Percentiles rank a stretch among this genome's conserved stretches.
These are phyloP conservation scores for Suhomyces yuchorum DNA, from an alignment of 1,139 yeast genomes.

Conservation along the genomic window DNA sequence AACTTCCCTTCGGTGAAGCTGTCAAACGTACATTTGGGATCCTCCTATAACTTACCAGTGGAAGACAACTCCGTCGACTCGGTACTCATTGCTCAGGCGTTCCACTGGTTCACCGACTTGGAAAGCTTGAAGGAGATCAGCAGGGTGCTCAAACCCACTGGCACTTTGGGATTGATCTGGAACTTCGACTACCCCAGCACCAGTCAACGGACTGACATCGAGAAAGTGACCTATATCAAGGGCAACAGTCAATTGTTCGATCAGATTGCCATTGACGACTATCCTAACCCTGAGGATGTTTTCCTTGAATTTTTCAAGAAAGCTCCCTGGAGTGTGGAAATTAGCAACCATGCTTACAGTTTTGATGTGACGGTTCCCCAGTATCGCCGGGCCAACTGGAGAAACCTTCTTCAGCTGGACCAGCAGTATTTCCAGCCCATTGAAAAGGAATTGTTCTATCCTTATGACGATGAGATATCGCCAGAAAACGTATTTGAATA, in stretches of 20 bases:
- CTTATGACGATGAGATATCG: slow-evolving; percentile 34
- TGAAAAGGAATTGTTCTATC: slow-evolving; percentile 33
- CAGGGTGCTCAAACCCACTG: slow-evolving; percentile 52
- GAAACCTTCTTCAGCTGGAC: slow-evolving; percentile 35
- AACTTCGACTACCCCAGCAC: slow-evolving; percentile 50
- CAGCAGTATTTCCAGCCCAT: slow-evolving; percentile 29
- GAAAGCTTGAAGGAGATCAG: slow-evolving; percentile 52
- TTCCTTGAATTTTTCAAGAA: slow-evolving; percentile 17
- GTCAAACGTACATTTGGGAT: slow-evolving; percentile 34
- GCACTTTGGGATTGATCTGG: slow-evolving; percentile 62
- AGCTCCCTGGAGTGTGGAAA: slow-evolving; percentile 31
- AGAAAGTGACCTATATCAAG: slow-evolving; percentile 13
- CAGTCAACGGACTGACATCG: slow-evolving; percentile 11
- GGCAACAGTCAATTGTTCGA: slow-evolving; percentile 14
- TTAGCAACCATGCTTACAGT: slow-evolving; percentile 29
- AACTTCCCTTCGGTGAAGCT: slow-evolving; percentile 50
- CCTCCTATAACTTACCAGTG: slow-evolving; percentile 53
- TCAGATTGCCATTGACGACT: slow-evolving; percentile 5
- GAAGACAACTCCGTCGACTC: slow-evolving; percentile 51
- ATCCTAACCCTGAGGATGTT: slow-evolving; percentile 9
- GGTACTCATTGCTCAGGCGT: slow-evolving; percentile 64
- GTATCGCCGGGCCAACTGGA: slow-evolving; percentile 57
- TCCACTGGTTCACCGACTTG: slow-evolving; percentile 66
- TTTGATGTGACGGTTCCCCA: slow-evolving; percentile 55
- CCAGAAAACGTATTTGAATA: slow-evolving; percentile 46